Base-by-base conservation (phyloP, 2,329 filamentous ascomycete genomes). In the Sporothrix mexicana region DNA sequence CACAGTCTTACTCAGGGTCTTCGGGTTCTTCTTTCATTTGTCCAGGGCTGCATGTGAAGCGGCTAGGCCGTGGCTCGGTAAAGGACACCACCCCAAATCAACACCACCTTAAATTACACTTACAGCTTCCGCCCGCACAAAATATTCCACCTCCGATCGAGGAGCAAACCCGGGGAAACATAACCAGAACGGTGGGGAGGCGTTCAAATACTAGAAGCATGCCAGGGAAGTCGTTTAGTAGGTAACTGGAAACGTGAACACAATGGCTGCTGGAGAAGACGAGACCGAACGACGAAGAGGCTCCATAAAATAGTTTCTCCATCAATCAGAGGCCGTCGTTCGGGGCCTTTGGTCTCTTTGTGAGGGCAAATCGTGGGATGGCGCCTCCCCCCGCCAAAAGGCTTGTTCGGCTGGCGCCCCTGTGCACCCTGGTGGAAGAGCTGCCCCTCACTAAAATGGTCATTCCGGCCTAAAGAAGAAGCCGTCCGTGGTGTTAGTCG, bases 241-340 rank as follows among this genome's bases (percentile, higher is more conserved):
- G 17, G 30, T 36, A 36, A 36, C 30, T 36, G 13, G 36, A 36
- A 62, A n/a, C 6, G 41, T 25, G 9, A 43, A 51, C 3, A 25
- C 15, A 25, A 41, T 41, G 41, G 20, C 17, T 36, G 30, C n/a
- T 23, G 23, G 49, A 36, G 25, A 55, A n/a, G 15, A 20, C 12
- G n/a, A 25, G 3, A 36, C 30, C 36, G 36, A 64, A 7, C 36
- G 61, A 10, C 20, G 15, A 12, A 51, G 25, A 23, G 3, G 43
- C 62, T 13, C 64, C 64, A 67, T 57, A 57, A 41, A 64, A 49
- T 41, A 70, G 45, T 66, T 73, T 73, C 71, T 73, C 71, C 71
- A 73, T 66, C 71, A 73, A 73, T 73, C 71, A 70, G 67, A 73
- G 30, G 41, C 49, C 55, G 13, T 36, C 25, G 20, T 51, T 67